A percentile compares a stretch with the other conserved stretches of the same genome.
These are phyloP conservation scores for Omphalotus guepiniiformis DNA, from an alignment of 768 basidiomycete species.

Conservation along the genomic window DNA sequence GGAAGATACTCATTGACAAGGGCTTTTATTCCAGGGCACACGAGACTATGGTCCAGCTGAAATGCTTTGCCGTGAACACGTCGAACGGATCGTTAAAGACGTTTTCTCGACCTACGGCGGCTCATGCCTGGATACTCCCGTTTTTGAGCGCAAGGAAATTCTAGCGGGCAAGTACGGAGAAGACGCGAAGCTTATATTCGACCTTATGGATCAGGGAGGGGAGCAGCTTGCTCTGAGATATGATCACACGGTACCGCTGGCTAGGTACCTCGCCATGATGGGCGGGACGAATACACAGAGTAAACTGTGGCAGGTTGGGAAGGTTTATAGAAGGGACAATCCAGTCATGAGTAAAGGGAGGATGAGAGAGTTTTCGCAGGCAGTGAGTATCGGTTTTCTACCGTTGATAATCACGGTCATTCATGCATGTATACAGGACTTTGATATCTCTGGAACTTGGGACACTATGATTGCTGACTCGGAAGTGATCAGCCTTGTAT, in stretches of 20 bases:
- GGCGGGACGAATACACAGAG: conserved; percentile 69
- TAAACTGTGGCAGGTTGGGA: conserved; percentile 98
- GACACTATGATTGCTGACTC: conserved; percentile 98
- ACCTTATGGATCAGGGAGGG: conserved; percentile 95
- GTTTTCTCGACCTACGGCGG: conserved; percentile 89
- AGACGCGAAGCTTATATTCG: conserved; percentile 96
- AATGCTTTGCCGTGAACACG: conserved; percentile 87
- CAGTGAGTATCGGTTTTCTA: conserved; percentile 46
- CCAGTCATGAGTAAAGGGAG: conserved; percentile 98
- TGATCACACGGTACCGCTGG: conserved; percentile 96
- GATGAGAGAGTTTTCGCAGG: conserved; percentile 98
- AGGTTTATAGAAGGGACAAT: conserved; percentile 94
- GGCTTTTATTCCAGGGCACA: conserved; percentile 84
- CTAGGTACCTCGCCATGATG: conserved; percentile 92
- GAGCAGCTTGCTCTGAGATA: conserved; percentile 93
- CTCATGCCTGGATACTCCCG: conserved; percentile 92
- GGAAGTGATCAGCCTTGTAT: conserved; percentile 79
- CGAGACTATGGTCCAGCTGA: conserved; percentile 91
- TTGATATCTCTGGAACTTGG: conserved; percentile 90
- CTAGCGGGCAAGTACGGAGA: conserved; percentile 97
- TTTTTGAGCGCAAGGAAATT: conserved; percentile 97
- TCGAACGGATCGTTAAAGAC: conserved; percentile 84
- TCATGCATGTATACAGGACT: conserved; percentile 54
- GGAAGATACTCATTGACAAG: too few relatives aligned
- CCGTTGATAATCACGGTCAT: neutral